Percentiles rank a stretch among this genome's conserved stretches.
Conservation (phyloP, 2,329 filamentous ascomycete species). For the Fusarium veterinarium region DNA sequence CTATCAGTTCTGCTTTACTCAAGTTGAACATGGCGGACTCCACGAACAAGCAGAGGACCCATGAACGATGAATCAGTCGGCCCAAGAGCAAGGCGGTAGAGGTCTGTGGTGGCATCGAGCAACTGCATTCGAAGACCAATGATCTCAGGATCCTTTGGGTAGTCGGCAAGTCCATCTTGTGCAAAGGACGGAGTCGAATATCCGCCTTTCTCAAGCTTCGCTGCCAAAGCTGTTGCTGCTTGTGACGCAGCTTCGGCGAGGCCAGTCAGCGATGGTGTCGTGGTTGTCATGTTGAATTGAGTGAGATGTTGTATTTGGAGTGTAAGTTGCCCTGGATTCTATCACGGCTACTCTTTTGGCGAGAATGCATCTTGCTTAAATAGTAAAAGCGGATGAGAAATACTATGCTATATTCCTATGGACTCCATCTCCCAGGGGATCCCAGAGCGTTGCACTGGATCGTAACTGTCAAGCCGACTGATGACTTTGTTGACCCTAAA, state of each 20-base stretch:
- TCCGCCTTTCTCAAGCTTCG: slow-evolving; percentile 12
- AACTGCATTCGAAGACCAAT: slow-evolving; percentile 22
- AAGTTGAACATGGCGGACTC: neutral
- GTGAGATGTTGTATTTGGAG: neutral
- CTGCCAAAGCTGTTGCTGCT: neutral
- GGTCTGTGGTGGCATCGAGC: slow-evolving; percentile 15
- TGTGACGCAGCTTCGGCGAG: neutral
- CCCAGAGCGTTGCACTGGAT: neutral
- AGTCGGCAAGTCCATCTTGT: slow-evolving; percentile 9
- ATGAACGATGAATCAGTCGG: slow-evolving; percentile 20
- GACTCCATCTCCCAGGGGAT: no score
- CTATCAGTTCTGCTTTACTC: neutral
- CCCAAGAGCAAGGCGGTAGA: slow-evolving; percentile 21
- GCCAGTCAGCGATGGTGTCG: neutral
- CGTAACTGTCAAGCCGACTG: neutral
- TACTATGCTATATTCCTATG: neutral
- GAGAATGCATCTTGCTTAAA: neutral
- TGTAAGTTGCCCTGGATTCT: neutral
- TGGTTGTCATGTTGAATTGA: neutral
- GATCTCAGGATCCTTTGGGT: slow-evolving; percentile 23
- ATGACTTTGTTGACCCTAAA: neutral
- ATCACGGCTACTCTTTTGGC: no score
- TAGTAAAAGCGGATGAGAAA: neutral
- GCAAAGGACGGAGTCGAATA: slow-evolving; percentile 9
- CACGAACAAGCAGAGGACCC: slow-evolving; percentile 5